Conservation (phyloP, 2,329 filamentous ascomycete genomes). For the Aspergillus sp. region DNA sequence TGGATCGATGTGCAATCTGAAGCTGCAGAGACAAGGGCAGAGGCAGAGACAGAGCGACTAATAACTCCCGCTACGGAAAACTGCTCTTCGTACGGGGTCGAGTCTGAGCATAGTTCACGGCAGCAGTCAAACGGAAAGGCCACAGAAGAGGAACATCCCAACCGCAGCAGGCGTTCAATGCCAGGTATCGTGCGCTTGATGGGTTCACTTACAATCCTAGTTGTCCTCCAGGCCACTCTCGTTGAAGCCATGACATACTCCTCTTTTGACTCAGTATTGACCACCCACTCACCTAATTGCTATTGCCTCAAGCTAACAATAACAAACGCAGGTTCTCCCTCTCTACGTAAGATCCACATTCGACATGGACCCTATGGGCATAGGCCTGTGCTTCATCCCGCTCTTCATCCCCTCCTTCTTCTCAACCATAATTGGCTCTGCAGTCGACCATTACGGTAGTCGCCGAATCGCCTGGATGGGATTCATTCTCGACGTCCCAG, state of each 20-base stretch:
- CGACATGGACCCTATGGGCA: slow-evolving; percentile 55
- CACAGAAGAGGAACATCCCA: not conserved
- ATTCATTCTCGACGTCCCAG: slow-evolving; percentile 59
- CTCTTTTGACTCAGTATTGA: slow-evolving; percentile 50
- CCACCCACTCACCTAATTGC: not conserved
- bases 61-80: not conserved
- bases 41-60: slow-evolving; percentile 5
- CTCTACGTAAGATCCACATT: slow-evolving; percentile 58
- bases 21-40: not conserved
- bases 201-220: slow-evolving; percentile 44
- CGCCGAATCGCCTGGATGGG: slow-evolving; percentile 56
- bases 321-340: slow-evolving; percentile 46
- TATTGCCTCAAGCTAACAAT: not conserved
- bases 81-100: not conserved
- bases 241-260: slow-evolving; percentile 54
- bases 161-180: slow-evolving; percentile 6
- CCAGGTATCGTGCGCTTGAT: slow-evolving; percentile 32
- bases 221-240: slow-evolving; percentile 46
- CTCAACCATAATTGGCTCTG: slow-evolving; percentile 56
- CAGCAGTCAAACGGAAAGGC: not conserved
- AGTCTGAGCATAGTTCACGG: not conserved
- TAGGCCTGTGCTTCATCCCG: slow-evolving; percentile 59
- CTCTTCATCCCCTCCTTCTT: slow-evolving; percentile 62
- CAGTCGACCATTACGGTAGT: slow-evolving; percentile 58
- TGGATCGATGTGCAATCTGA: slow-evolving; percentile 11